Evolutionary conservation across 1,284 basidiomycete genomes (phyloP), one percentile per base, ranked within the genome.

Genomic region (Meripilus lineatus): DNA sequence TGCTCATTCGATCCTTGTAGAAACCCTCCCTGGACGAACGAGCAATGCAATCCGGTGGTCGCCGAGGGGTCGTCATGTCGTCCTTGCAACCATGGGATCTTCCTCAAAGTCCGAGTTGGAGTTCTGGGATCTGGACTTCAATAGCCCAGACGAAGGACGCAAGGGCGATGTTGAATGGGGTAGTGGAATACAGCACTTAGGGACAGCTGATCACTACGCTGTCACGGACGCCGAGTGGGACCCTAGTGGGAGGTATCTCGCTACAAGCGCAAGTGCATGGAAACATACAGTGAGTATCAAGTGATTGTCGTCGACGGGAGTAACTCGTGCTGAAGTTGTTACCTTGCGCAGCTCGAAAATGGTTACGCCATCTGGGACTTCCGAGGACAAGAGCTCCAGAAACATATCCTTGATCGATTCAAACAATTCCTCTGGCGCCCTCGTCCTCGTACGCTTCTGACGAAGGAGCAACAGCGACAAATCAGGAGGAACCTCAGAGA

Each of bases 371-470:
- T 99, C 53, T 99, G 95, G 94, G 94, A 98, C 69, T 98, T 98
- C 77, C 89, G 88, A 48, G 96, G 96, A 21, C 84, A 90, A 61
- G 91, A 96, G 67, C 75, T 97, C 36, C 76, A 85, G 59, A 94
- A 94, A 67, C 81, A 88, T 49, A 82, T 93, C 49, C 75, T 89
- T 51, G 96, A 99, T 62, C 84, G 89, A 49, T 99, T 99, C 80
- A 99, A 99, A 74, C 96, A 99, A 67, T 93, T 99, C 68, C 77
- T 98, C 47, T 99, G 96, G 96, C 85, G 96, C 28, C 94, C 95
- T 32, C 84, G 96, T 20, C 93, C 96, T 3, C 79, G 83, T 25
- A 88, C 92, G 5, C 70, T 99, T 44, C 75, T 99, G 45, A 76
- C 80, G 48, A 93, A 89, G 64, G 93, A 97, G 46, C 82, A 93